phyloP scores from a whole-genome alignment of 352 stramenopile genomes.

The Peronosclerospora sorghi region DNA sequence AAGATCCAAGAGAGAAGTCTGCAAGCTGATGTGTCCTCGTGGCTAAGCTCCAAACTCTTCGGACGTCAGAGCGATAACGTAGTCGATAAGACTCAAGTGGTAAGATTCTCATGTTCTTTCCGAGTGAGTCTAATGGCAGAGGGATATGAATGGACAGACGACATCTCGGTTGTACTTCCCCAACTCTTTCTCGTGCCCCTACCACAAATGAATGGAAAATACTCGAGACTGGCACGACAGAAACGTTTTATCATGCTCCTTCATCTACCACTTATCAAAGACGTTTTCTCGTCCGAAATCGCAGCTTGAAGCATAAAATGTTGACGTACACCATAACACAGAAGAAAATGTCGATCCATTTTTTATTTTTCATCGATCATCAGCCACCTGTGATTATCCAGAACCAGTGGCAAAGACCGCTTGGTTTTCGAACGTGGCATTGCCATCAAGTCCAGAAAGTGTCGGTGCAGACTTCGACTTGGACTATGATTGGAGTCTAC shows the following conservation, averaged over 20 bases:
- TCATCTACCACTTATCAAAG: conserved; percentile 36
- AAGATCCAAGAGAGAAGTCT: conserved; percentile 36
- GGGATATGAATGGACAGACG: conserved; percentile 38
- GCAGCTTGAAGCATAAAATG: conserved; percentile 42
- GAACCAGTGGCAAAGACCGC: conserved; percentile 42
- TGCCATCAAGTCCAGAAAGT: conserved; percentile 33
- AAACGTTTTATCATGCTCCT: conserved; percentile 30
- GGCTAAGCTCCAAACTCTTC: conserved; percentile 39
- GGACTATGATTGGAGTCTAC: conserved; percentile 63
- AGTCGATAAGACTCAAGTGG: conserved; percentile 20
- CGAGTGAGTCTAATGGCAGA: conserved; percentile 20
- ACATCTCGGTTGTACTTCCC: conserved; percentile 30
- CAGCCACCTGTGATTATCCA: conserved; percentile 53
- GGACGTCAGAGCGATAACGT: conserved; percentile 28
- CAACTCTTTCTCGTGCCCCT: conserved; percentile 26
- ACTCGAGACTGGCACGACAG: conserved; percentile 7
- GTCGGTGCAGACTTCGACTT: conserved; percentile 46
- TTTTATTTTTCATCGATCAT: conserved; percentile 60
- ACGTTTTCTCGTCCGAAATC: conserved; percentile 44
- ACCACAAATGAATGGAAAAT: conserved; percentile 18
- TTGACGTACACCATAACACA: conserved; percentile 60
- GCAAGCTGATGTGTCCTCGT: conserved; percentile 36
- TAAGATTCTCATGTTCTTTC: conserved; percentile 42
- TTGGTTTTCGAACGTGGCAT: conserved; percentile 43
- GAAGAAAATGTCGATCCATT: conserved; percentile 32